phyloP scores from a whole-genome alignment of 169 alveolate genomes.

The Plasmodium coatneyi region DNA sequence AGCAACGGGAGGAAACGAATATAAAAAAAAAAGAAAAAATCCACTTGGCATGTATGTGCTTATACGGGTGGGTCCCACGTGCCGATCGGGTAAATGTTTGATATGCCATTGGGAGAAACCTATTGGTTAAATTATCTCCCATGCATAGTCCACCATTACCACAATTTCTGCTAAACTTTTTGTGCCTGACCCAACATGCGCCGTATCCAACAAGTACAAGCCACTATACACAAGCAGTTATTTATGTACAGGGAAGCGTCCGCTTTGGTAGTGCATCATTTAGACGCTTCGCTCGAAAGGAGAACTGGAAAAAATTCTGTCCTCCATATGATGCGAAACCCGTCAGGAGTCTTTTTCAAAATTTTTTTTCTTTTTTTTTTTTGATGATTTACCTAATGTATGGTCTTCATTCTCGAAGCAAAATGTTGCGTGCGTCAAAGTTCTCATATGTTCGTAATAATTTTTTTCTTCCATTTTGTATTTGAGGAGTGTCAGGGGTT shows the following conservation, averaged over 20 bases:
- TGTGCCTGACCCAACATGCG: background rate
- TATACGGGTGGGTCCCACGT: background rate
- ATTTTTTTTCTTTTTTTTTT: background rate
- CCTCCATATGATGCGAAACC: background rate
- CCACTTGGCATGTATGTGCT: background rate
- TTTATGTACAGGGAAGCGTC: background rate
- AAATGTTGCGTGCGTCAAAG: conserved; percentile 79
- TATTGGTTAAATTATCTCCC: background rate
- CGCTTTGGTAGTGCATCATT: background rate
- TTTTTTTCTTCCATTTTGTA: conserved; percentile 33
- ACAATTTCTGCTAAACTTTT: background rate
- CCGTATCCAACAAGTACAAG: background rate
- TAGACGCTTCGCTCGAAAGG: background rate
- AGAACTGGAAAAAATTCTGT: background rate
- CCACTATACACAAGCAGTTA: background rate
- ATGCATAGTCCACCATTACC: background rate
- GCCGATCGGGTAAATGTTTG: background rate
- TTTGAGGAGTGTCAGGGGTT: background rate
- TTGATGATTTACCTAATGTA: conserved; percentile 80
- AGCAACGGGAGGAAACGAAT: background rate
- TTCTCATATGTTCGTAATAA: conserved; percentile 46
- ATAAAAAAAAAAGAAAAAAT: background rate
- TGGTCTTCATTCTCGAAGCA: conserved; percentile 89
- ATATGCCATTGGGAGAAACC: background rate
- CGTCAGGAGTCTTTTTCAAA: background rate